Base-by-base conservation (phyloP, 164 flowering plant species). In the Umbellularia californica region DNA sequence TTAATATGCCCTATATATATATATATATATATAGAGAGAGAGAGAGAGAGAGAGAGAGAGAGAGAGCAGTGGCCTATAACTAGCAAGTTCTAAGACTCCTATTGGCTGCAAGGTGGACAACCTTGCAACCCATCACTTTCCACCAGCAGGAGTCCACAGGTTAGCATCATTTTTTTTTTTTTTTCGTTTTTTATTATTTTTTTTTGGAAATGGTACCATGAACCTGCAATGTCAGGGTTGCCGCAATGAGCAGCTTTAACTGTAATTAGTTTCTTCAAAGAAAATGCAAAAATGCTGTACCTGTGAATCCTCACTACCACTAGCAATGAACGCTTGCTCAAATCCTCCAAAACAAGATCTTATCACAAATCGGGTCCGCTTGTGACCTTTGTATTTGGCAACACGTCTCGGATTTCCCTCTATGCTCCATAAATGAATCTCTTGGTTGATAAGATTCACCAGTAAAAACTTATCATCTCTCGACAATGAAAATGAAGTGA, bases 301-400 rank as follows among this genome's bases (percentile, higher is more conserved):
- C 95, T 84, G 90, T 72, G 97, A 92, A 78, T 92, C 97, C 78
- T 92, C 97, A 78, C 97, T 92, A 27, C 97, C 97, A 73, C 97
- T 92, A 9, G 97, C 97, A 76, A 90, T 79, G 77, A 92, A 92
- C 55, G 87, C 84, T 85, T 92, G 86, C 50, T 86, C 85, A 51
- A 81, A 78, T 65, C 97, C 97, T 74, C 97, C 97, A 83, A 92
- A 89, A 78, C 97, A 92, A 51, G 95, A 92, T 71, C 94, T 79
- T 22, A 92, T 85, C 33, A 90, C 76, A 75, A 92, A 88, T 41
- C 95, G 87, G 24, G 84, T 67, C 55, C 90, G 90, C 74, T 87
- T 92, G 79, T 87, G 92, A 79, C 97, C 97, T 82, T 83, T 87
- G 83, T 85, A 91, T 75, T 78, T 88, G 55, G 87, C 78, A 19